Evolutionary conservation across 2,329 filamentous ascomycete species (phyloP), one percentile per base, ranked within the genome.

Genomic region (Pseudopithomyces maydicus): DNA sequence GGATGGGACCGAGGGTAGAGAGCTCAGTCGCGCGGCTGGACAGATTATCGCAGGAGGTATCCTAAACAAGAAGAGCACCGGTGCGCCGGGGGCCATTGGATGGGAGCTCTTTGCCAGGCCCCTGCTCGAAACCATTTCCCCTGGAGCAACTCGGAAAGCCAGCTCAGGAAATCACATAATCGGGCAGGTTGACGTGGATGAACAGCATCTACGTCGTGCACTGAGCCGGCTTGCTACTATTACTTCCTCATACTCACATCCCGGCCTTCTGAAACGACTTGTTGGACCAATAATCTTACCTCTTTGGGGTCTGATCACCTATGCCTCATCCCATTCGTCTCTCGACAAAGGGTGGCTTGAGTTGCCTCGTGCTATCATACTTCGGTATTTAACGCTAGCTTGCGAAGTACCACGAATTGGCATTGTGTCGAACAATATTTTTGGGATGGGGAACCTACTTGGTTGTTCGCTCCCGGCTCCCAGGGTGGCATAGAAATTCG

Each of bases 31-130:
- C 67, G 85, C 82, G 11, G 84, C 85, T 11, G 80, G 85, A 0
- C 87, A 87, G 62, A 81, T 89, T 17, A 86, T 89, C 59, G 85
- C 85, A 1, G 88, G 85, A 66, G 88, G 89, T 0, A 85, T 91
- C 17, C 72, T 91, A 8, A 88, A 87, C 2, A 85, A 83, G 56
- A 88, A 82, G 65, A 79, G 83, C 23, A 85, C 81, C 49, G 89
- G 89, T 11, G 86, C 87, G 6, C 88, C 87, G 47, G 87, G 86
- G 75, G 78, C 63, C 61, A 58, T 65, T 8, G 88, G 88, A 7
- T 90, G 88, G 88, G 81, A 79, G 29, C 75, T 80, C 0, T 88
- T 90, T 62, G 84, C 84, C 2, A 79, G 81, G 50, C 87, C 88
- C 0, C 77, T 90, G 6, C 63, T 89, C 2, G 72, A 77, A 35